Base-by-base conservation (phyloP, 1,139 yeast genomes). In the Chernovozyma aurita region DNA sequence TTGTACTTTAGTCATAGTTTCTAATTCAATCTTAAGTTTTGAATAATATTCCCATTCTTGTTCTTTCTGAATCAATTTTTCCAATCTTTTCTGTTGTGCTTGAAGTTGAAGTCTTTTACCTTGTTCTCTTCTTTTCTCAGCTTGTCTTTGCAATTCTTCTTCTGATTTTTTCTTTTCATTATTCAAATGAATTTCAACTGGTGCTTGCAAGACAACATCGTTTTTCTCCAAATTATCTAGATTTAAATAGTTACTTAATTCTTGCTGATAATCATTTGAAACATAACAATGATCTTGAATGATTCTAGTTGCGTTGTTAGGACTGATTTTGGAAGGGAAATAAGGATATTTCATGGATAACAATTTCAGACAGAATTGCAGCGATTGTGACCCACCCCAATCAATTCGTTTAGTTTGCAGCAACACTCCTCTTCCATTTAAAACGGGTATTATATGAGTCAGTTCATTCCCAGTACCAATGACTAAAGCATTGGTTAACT, bases 41-140 rank as follows among this genome's bases (percentile, higher is more conserved):
- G 75, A 58, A 53, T 80, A 88, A 52, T 87, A 86, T 34, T 75
- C 83, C 46, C 72, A 76, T 53, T 92, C 97, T 47, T 82, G 78
- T 48, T 88, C 94, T 47, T 86, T 86, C 51, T 86, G 86, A 18
- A 77, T 68, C 36, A 87, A 63, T 53, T 86, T 88, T 52, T 90
- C 97, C 5, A 78, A 59, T 40, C 98, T 68, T 48, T 82, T 83
- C 48, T 80, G 82, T 46, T 84, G 88, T 0, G 97, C 97, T 59
- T 88, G 97, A 50, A 87, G 95, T 59, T 92, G 97, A 42, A 94
- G 68, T 46, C 95, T 70, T 45, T 81, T 76, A 4, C 97, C 97
- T 46, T 85, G 86, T 54, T 90, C 97, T 48, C 78, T 74, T 42
- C 95, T 75, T 53, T 83, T 80, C 46, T 84, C 92, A 2, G 92